These are phyloP conservation scores for Podospora anserina DNA, from an alignment of 495 filamentous ascomycete genomes.

Conservation along the genomic window DNA sequence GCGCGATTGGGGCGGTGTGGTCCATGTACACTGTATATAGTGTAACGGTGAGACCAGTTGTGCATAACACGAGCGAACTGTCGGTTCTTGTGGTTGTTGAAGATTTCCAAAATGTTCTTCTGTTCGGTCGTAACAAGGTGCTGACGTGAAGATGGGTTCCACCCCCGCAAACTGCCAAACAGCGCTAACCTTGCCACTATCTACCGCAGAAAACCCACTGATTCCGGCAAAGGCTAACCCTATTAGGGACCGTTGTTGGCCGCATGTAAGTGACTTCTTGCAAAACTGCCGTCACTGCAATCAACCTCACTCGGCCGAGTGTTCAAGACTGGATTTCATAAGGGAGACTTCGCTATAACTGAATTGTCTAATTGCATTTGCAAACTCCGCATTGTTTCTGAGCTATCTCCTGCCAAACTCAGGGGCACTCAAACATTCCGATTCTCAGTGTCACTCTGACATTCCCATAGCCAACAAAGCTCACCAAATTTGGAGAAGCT, in stretches of 20 bases:
- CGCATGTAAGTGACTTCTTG: background rate
- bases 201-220: background rate
- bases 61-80: conserved; percentile 3
- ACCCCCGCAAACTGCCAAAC: background rate
- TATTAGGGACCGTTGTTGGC: background rate
- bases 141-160: background rate
- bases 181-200: background rate
- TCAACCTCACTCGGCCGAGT: background rate
- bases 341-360: background rate
- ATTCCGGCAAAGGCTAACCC: background rate
- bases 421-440: background rate
- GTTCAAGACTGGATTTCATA: background rate
- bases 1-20: background rate
- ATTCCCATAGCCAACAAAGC: too few species aligned
- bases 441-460: background rate
- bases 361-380: background rate
- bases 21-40: background rate
- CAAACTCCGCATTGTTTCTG: background rate
- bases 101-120: background rate
- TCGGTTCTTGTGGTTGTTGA: conserved; percentile 1
- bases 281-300: background rate
- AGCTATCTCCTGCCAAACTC: background rate
- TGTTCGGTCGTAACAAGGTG: background rate
- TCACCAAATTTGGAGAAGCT: background rate
- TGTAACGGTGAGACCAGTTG: conserved; percentile 1